Base-by-base conservation (phyloP, 352 stramenopile genomes). In the Pythium phragmiticola region DNA sequence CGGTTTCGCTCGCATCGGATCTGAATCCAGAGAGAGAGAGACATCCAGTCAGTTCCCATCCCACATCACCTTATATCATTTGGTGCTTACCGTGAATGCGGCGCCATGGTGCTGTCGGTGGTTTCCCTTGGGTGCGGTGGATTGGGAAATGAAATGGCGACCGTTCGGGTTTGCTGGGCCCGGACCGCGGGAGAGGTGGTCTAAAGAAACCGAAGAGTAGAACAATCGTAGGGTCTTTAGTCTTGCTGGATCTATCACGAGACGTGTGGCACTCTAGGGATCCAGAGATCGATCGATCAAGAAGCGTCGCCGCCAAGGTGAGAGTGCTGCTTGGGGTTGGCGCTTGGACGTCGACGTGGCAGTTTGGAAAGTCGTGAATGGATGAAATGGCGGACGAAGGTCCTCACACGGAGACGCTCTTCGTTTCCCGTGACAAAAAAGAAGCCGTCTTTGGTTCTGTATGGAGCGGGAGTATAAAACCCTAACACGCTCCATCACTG, bases 391-490 rank as follows among this genome's bases (percentile, higher is more conserved):
- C 28, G 48, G 23, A 55, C 39, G 13, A 46, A 46, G 39, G 13
- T 14, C 39, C 9, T 46, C 13, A 46, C 39, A 21, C 13, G 14
- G 11, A 19, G 39, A 46, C 43, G 43, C 51, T 66, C 47, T 59
- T 43, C 17, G 16, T 54, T 46, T 39, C 41, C 47, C 17, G 49
- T 45, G 57, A 52, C 52, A 66, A 66, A 66, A 54, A 45, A 61
- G 60, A 66, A 66, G 45, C 60, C 16, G 34, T 60, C 42, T 66
- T 60, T 41, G 19, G 33, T 43, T 66, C 60, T 66, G 60, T 66
- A 56, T 60, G 49, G 43, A 49, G 16, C 17, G n/a, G 23, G 30
- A 37, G 16, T 30, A 60, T 11, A 61, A 66, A 66, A 66, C 60
- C 60, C 60, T 61, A 47, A 66, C 52, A 66, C 52, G 60, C 60